Conservation (phyloP, 495 filamentous ascomycete genomes). For the Talaromyces adpressus region DNA sequence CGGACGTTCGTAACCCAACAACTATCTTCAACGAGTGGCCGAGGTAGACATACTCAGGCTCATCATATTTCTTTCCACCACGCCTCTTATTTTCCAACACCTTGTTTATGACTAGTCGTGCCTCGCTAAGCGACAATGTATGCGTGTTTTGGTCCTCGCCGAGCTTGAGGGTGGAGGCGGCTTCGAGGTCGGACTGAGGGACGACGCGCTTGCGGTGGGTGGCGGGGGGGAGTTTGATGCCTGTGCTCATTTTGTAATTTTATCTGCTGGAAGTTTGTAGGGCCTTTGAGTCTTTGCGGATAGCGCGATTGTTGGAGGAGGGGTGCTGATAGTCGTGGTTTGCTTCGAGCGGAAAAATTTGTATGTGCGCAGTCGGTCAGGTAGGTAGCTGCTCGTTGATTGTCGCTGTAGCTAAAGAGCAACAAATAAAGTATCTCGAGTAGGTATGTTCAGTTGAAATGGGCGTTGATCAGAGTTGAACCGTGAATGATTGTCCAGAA, state of each 20-base stretch:
- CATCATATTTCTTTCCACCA: slow-evolving; percentile 41
- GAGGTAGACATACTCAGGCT: slow-evolving; percentile 35
- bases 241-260: slow-evolving; percentile 2
- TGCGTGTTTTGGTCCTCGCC: slow-evolving; percentile 89
- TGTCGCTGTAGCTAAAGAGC: neutral
- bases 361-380: neutral
- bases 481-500: neutral
- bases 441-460: neutral
- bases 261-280: no score
- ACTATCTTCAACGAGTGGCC: neutral
- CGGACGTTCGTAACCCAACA: neutral
- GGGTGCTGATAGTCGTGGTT: neutral
- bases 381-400: neutral
- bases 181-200: slow-evolving; percentile 81
- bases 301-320: neutral
- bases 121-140: slow-evolving; percentile 81
- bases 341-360: neutral
- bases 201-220: slow-evolving; percentile 67
- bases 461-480: neutral
- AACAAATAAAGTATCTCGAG: no score
- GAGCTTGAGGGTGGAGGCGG: slow-evolving; percentile 68
- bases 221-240: slow-evolving; percentile 33
- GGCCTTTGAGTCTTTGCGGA: no score
- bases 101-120: slow-evolving; percentile 83
- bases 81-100: slow-evolving; percentile 58